Conservation (phyloP, 768 basidiomycete genomes). For the Chiua virens region DNA sequence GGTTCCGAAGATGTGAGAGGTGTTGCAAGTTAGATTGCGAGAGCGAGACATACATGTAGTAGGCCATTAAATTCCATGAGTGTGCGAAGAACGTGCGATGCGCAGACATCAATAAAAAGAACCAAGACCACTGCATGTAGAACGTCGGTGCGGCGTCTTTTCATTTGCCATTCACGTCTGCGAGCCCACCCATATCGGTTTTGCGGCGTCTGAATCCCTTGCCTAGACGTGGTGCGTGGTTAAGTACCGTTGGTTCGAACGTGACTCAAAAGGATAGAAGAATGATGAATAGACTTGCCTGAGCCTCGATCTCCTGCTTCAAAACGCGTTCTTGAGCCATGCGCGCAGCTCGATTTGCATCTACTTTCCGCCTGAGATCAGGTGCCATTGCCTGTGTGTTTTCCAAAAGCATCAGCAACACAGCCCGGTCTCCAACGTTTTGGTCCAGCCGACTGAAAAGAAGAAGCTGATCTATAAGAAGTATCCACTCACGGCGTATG, state of each 20-base stretch:
- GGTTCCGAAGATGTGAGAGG: not conserved
- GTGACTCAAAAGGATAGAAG: too few relatives aligned
- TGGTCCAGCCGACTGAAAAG: not conserved
- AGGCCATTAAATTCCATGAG: not conserved
- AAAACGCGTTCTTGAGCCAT: slow-evolving; percentile 53
- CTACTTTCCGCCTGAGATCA: slow-evolving; percentile 62
- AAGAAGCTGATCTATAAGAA: not conserved
- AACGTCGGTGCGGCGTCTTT: too few relatives aligned
- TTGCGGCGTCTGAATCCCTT: slow-evolving; percentile 27
- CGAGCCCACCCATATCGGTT: slow-evolving; percentile 36
- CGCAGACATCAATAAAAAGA: too few relatives aligned
- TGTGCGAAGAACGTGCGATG: not conserved
- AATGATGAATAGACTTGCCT: slow-evolving; percentile 40
- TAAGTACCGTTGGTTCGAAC: too few relatives aligned
- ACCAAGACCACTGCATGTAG: too few relatives aligned
- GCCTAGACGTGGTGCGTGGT: slow-evolving; percentile 11
- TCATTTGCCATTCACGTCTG: slow-evolving; percentile 13
- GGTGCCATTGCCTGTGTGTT: slow-evolving; percentile 56
- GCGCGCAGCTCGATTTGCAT: slow-evolving; percentile 54
- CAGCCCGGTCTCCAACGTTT: not conserved
- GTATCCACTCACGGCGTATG: slow-evolving; percentile 31
- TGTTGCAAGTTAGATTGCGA: not conserved
- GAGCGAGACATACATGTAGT: not conserved
- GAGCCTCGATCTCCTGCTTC: slow-evolving; percentile 50
- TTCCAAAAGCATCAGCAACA: not conserved